phyloP scores from a whole-genome alignment of 2,329 filamentous ascomycete species.

The Aspergillus quadricinctus region DNA sequence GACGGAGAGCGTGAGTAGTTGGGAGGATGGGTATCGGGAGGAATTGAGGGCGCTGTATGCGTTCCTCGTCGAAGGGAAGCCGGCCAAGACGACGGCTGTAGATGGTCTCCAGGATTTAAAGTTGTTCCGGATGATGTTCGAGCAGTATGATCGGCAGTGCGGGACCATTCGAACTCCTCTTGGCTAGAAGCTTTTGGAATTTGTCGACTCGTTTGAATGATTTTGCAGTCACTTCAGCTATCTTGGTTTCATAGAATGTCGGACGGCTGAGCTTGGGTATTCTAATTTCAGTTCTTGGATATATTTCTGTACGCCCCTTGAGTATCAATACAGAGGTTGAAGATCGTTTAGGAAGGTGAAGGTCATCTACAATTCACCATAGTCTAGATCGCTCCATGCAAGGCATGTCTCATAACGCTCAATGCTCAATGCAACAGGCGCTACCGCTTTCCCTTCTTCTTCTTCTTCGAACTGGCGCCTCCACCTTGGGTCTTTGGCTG shows the following conservation, averaged over 20 bases:
- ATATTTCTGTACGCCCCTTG: neutral
- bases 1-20: slow-evolving; percentile 29
- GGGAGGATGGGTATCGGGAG: slow-evolving; percentile 34
- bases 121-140: slow-evolving; percentile 31
- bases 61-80: slow-evolving; percentile 26
- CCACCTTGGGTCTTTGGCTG: slow-evolving; percentile 29
- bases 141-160: slow-evolving; percentile 34
- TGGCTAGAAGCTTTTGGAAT: slow-evolving; percentile 14
- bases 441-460: slow-evolving; percentile 50
- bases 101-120: slow-evolving; percentile 37
- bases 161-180: slow-evolving; percentile 32
- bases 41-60: slow-evolving; percentile 35
- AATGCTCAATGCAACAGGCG: slow-evolving; percentile 1
- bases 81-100: slow-evolving; percentile 30
- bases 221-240: neutral
- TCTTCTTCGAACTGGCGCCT: slow-evolving; percentile 43
- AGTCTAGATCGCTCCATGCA: slow-evolving; percentile 5
- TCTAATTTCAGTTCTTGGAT: neutral
- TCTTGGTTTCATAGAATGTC: neutral
- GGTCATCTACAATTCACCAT: neutral
- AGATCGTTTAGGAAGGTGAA: neutral
- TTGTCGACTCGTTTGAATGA: neutral
- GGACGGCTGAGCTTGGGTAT: neutral
- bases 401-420: slow-evolving; percentile 8
- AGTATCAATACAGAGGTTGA: neutral